These are phyloP conservation scores for Salix exigua DNA, from an alignment of 345 rosid genomes.

Conservation along the genomic window DNA sequence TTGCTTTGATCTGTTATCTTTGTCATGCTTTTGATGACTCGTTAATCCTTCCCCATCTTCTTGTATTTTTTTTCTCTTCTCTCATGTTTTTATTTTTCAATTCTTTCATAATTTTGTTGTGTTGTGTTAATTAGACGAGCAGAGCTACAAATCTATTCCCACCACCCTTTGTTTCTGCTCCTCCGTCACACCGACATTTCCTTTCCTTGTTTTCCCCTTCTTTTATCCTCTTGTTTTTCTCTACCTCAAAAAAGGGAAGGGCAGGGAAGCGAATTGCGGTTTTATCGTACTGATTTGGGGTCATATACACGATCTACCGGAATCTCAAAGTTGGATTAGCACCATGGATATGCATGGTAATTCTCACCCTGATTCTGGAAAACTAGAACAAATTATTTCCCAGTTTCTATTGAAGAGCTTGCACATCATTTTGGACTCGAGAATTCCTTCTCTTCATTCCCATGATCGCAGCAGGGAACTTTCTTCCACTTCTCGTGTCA, in stretches of 20 bases:
- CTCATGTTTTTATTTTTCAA: not conserved
- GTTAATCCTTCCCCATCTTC: not conserved
- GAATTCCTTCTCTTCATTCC: conserved; percentile 68
- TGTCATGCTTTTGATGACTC: not conserved
- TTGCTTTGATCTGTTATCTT: not conserved
- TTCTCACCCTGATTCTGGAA: conserved; percentile 37
- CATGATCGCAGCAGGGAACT: conserved; percentile 34
- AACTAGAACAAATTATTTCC: conserved; percentile 66
- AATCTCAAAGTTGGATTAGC: not conserved
- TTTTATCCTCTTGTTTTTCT: not conserved
- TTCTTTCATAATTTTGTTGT: not conserved
- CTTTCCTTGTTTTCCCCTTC: not conserved
- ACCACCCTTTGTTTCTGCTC: not conserved
- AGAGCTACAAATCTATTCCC: not conserved
- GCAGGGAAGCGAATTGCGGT: not conserved
- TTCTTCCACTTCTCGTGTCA: conserved; percentile 38
- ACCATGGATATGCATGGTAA: conserved; percentile 41
- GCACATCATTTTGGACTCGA: conserved; percentile 66
- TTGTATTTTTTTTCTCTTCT: not conserved
- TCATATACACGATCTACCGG: not conserved
- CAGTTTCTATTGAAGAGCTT: conserved; percentile 75
- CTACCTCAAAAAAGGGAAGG: not conserved
- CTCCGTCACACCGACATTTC: not conserved
- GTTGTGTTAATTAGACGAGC: not conserved
- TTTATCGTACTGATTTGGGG: not conserved